Conservation (phyloP, 495 filamentous ascomycete genomes). For the Aspergillus affinis region DNA sequence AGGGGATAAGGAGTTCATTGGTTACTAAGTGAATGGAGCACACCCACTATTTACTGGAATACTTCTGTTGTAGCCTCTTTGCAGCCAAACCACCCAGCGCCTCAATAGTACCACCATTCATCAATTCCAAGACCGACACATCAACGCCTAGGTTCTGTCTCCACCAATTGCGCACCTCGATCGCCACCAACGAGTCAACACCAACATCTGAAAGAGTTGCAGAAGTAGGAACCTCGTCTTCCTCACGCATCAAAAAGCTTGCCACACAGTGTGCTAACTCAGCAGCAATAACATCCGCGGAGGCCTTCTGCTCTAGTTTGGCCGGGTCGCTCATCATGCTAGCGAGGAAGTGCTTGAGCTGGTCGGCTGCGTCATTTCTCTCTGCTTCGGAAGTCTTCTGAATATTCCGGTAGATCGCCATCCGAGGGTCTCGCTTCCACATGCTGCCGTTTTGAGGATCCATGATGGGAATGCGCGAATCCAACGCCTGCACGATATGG, state of each 20-base stretch:
- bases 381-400: no score
- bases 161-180: slow-evolving; percentile 47
- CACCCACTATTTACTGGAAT: no score
- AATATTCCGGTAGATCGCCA: slow-evolving; percentile 30
- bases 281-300: no score
- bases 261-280: slow-evolving; percentile 9
- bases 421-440: slow-evolving; percentile 27
- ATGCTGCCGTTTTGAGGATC: slow-evolving; percentile 16
- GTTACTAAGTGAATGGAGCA: no score
- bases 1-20: no score
- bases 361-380: no score
- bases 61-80: no score
- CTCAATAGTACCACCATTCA: slow-evolving; percentile 5
- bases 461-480: slow-evolving; percentile 6
- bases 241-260: slow-evolving; percentile 24
- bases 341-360: no score
- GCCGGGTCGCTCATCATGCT: no score
- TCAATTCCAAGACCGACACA: slow-evolving; percentile 36
- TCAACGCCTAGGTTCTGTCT: slow-evolving; percentile 29
- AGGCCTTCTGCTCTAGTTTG: no score
- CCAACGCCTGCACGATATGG: slow-evolving; percentile 15
- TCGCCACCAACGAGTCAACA: slow-evolving; percentile 45
- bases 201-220: slow-evolving; percentile 37
- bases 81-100: no score
- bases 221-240: slow-evolving; percentile 34